Evolutionary conservation across 2,329 filamentous ascomycete species (phyloP), one percentile per base, ranked within the genome.

Genomic region (Aspergillus sp.): DNA sequence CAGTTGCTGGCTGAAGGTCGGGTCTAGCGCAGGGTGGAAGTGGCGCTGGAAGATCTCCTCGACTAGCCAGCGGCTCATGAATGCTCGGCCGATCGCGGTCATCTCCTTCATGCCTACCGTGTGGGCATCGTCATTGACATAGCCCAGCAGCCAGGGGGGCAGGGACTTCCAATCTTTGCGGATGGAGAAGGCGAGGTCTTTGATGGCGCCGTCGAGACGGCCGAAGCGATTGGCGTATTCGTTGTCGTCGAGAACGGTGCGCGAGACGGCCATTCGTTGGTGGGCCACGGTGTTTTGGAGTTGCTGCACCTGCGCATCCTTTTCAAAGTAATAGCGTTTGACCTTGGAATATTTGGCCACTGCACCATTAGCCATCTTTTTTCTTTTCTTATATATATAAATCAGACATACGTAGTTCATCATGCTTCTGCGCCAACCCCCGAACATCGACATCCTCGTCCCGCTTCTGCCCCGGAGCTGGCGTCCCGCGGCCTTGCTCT

Each of bases 271-370:
- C 66, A 98, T 83, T 48, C 91, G 85, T 69, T 97, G 93, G 67
- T 95, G 93, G 48, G 93, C 93, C 45, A 98, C 80, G n/a, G 89
- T 93, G 66, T 98, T 97, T 66, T 98, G 93, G 12, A 98, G 77
- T 59, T 93, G 86, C 66, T 96, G 91, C 27, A 97, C 86, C 67
- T 96, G 90, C 12, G 82, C 78, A 55, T 84, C 86, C 58, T 94
- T 85, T 54, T 97, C 93, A 66, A 97, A 97, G 65, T 96, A 98
- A 59, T 96, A 86, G 47, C 89, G 83, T 73, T 98, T 98, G 48
- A 98, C 91, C 64, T 96, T 95, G 66, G 94, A 94, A 66, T 98
- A 98, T 72, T 98, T 98, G 56, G 81, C 82, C 61, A 93, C 90
- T 95, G 53, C 44, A 49, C 49, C 35, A 12, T 38, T 12, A 38